Base-by-base conservation (phyloP, 2,329 filamentous ascomycete species). In the Penicillium psychrosexuale region DNA sequence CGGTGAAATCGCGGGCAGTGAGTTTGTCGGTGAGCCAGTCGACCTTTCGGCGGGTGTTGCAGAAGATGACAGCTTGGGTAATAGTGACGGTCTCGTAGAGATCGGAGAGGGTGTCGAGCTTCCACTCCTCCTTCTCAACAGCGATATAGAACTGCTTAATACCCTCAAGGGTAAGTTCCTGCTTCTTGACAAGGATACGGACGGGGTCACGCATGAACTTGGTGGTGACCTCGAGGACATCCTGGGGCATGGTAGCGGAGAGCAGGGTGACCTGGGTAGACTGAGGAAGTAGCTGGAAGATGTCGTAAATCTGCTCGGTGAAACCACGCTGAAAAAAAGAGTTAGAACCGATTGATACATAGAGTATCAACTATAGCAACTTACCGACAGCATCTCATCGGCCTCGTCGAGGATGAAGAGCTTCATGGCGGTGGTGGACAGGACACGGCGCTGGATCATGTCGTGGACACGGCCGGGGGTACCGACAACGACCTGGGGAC, bases 21-120 rank as follows among this genome's bases (percentile, higher is more conserved):
- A 99, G 96, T 82, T 99, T 99, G 78, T 99, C 94, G 5, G 94
- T 97, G 57, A 99, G 80, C 94, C 94, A 99, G 75, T 99, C 94
- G 50, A 99, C 94, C 89, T 99, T 99, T 75, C 94, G 86, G 64
- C 94, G 88, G 7, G 94, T 99, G 78, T 99, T 99, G 83, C 94
- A 99, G 82, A 99, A 99, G 73, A 99, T 99, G 73, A 99, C 94
- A 43, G 94, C 94, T 78, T 97, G 94, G 15, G 94, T 97, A 71
- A 99, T 97, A 52, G 94, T 99, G 42, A 99, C 84, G 12, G 94
- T 97, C 74, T 99, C 94, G 82, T 99, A 99, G 55, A 99, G 87
- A 78, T 99, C 94, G 76, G 91, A 97, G 5, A 99, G 86, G 3
- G 94, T 99, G 74, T 99, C 94, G 66, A 99, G 96, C 76, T 99